phyloP scores from a whole-genome alignment of 2,329 filamentous ascomycete genomes.

The Aaosphaeria arxii region DNA sequence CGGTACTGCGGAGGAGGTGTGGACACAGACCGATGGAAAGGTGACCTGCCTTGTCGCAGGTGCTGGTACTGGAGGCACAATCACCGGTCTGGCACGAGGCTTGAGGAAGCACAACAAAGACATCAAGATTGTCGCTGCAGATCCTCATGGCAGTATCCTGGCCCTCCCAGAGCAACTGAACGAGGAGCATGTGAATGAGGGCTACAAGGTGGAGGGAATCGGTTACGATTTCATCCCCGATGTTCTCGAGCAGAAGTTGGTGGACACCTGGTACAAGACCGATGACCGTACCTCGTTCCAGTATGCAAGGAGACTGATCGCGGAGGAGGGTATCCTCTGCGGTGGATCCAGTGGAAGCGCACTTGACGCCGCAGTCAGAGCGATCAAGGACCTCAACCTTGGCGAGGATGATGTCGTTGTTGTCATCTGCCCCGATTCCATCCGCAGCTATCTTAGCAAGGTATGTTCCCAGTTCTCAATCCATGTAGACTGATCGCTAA shows the following conservation, averaged over 20 bases:
- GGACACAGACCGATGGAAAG: constrained; percentile 81
- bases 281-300: constrained; percentile 88
- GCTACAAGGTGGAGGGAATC: constrained; percentile 98
- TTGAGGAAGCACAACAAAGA: constrained; percentile 81
- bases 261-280: constrained; percentile 98
- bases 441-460: constrained; percentile 95
- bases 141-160: constrained; percentile 88
- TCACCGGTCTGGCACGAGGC: constrained; percentile 82
- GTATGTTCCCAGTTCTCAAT: constrained; percentile 28
- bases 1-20: constrained; percentile 95
- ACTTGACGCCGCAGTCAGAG: constrained; percentile 75
- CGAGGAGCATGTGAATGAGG: constrained; percentile 72
- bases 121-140: constrained; percentile 87
- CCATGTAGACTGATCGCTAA: constrained; percentile 9
- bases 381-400: constrained; percentile 72
- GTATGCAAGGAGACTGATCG: constrained; percentile 84
- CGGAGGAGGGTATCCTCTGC: constrained; percentile 90
- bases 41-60: constrained; percentile 84
- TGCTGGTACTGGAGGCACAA: constrained; percentile 92
- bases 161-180: constrained; percentile 80
- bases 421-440: constrained; percentile 90
- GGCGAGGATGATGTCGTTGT: constrained; percentile 84
- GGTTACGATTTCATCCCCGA: constrained; percentile 98
- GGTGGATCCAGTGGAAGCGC: constrained; percentile 93
- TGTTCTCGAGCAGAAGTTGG: constrained; percentile 73